Evolutionary conservation across 1,284 basidiomycete species (phyloP), one percentile per base, ranked within the genome.

Genomic region (Tilletiaria anomala): DNA sequence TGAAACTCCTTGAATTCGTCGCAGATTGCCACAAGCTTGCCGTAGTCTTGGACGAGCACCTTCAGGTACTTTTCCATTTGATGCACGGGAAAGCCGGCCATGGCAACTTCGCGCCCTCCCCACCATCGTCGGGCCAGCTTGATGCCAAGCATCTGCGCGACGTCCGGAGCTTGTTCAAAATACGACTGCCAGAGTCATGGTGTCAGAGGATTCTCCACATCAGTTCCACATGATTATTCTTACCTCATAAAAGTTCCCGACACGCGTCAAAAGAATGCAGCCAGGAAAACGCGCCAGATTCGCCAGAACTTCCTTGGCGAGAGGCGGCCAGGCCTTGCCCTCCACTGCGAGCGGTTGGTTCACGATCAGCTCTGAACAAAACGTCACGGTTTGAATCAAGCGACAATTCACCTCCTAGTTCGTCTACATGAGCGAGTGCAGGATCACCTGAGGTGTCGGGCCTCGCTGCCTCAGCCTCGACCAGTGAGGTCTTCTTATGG

Each of bases 21-120:
- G 16, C 53, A 53, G 5, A 65, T 62, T 6, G 63, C 63, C 1
- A 65, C 61, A 12, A 65, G 52, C 11, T 50, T 21, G 3, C 54
- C 48, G 15, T 59, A 43, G 32, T 64, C 59, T 21, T 58, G 52
- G 1, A 65, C 63, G 4, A 65, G 48, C 12, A 50, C 44, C 32
- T 65, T 64, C 37, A 65, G 51, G 24, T 64, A 62, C 37, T 65
- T 65, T 39, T 64, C 61, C 11, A 65, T 48, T 42, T 65, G 63
- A 12, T 48, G 49, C 15, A 57, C 23, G 1, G 63, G 63, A 31
- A 65, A 65, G 3, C 63, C 63, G 3, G 63, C 61, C 63, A 65
- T 65, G 15, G 54, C 44, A 1, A 65, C 56, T 15, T 38, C 42
- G 21, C 53, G 49, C 1, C 56, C 58, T 1, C 45, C 55, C 61